Conservation (phyloP, 371 early-diverging fungal genomes). For the Mortierella sp. region DNA sequence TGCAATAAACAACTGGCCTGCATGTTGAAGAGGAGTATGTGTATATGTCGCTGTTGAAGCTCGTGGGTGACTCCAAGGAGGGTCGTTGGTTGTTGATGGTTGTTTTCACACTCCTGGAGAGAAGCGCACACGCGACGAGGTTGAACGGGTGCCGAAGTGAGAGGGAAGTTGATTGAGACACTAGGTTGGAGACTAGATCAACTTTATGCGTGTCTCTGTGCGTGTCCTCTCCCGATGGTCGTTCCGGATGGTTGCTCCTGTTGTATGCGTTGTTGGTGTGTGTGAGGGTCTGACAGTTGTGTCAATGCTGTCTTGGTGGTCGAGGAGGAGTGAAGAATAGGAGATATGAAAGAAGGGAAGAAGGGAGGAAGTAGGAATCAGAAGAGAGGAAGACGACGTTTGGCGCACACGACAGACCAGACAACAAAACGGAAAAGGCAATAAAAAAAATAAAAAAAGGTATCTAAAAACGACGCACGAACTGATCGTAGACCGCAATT, state of each 20-base stretch:
- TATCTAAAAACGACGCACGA: background rate
- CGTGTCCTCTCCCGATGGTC: background rate
- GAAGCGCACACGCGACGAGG: slow-evolving; percentile 4
- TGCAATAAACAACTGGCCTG: slow-evolving; percentile 44
- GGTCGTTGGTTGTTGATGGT: background rate
- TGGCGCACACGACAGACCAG: background rate
- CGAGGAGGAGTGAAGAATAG: background rate
- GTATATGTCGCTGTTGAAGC: background rate
- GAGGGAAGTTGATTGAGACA: background rate
- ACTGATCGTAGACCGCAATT: background rate
- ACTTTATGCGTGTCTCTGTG: background rate
- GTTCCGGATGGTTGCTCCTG: background rate
- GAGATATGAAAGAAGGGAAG: background rate
- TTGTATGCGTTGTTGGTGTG: background rate
- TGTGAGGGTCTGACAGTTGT: background rate
- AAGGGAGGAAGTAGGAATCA: background rate
- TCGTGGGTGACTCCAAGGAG: background rate
- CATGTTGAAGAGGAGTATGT: slow-evolving; percentile 19
- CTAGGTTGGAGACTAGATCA: background rate
- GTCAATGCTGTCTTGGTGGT: background rate
- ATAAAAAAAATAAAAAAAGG: background rate
- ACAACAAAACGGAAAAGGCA: background rate
- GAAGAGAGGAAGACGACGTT: background rate
- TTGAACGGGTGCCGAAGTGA: background rate
- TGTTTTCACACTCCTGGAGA: background rate